Evolutionary conservation across 352 stramenopile genomes (phyloP), one percentile per base, ranked within the genome.

Genomic region (Phytopythium delawarense): DNA sequence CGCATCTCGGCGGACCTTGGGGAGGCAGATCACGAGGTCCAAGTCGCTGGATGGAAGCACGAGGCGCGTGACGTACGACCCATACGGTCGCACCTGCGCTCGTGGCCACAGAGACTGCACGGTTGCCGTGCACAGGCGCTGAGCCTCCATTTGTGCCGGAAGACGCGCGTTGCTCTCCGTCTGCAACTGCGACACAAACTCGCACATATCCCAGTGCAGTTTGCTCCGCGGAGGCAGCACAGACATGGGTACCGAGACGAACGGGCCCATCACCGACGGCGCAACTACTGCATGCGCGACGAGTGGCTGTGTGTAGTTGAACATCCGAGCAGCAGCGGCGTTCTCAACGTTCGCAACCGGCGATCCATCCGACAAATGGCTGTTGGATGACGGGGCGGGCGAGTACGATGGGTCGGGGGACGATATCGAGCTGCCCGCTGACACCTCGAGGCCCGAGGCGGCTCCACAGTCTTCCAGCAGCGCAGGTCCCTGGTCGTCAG

Each of bases 1-100:
- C 11, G 94, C 94, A 72, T 98, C 96, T 28, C 86, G 85, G 21
- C 87, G 92, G n/a, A 99, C 96, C 65, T 98, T 98, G 35, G 97
- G 97, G n/a, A 99, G 78, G 63, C 95, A 98, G 54, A 99, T 98
- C 7, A 99, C 96, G 45, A 99, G 80, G 70, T 99, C 97, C 18
- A 99, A 76, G 75, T 99, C 97, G 51, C 96, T 98, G 28, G 92
- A 98, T 11, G 97, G 97, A 13, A 99, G 80, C 52, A 96, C 91
- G 25, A 99, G 84, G 21, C 96, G 78, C 4, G 96, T 98, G 35
- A 98, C 93, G 75, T 98, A 98, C 28, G 95, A 99, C 6, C 97
- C 97, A 66, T 99, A 99, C 51, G 96, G 88, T 57, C 98, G 97
- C 18, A 99, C 95, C 76, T 98, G 94, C 39, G 96, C 96, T 48